A percentile compares a stretch with the other conserved stretches of the same genome.
phyloP scores from a whole-genome alignment of 2,329 filamentous ascomycete genomes.

The Drechslerella coelobrocha region DNA sequence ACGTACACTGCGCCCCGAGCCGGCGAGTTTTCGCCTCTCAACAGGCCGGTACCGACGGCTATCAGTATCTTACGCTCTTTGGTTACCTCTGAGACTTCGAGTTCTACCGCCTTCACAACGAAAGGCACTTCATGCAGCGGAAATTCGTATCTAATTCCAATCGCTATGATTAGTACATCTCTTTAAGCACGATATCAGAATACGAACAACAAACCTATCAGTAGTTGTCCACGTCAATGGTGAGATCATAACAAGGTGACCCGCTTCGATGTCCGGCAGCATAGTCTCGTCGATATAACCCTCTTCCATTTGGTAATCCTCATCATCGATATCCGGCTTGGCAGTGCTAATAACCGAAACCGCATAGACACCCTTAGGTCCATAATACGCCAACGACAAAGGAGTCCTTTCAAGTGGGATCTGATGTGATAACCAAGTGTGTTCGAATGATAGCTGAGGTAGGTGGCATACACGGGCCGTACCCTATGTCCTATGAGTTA shows the following conservation, averaged over 20 bases:
- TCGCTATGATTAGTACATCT: background rate
- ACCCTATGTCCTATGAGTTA: slow-evolving; percentile 61
- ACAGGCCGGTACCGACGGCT: slow-evolving; percentile 81
- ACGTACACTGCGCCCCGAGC: slow-evolving; percentile 85
- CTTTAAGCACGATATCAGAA: background rate
- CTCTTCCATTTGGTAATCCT: slow-evolving; percentile 48
- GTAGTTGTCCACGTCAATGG: slow-evolving; percentile 79
- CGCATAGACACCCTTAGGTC: slow-evolving; percentile 75
- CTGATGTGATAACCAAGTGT: slow-evolving; percentile 77
- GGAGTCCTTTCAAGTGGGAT: slow-evolving; percentile 74
- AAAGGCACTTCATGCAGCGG: slow-evolving; percentile 54
- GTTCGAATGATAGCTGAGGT: slow-evolving; percentile 74
- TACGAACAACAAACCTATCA: slow-evolving; percentile 60
- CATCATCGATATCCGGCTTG: slow-evolving; percentile 36
- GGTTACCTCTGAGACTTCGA: slow-evolving; percentile 90
- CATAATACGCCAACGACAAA: slow-evolving; percentile 76
- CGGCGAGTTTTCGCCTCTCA: slow-evolving; percentile 88
- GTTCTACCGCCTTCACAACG: slow-evolving; percentile 75
- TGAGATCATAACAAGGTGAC: slow-evolving; percentile 78
- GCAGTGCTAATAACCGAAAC: slow-evolving; percentile 64
- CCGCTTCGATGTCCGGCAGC: slow-evolving; percentile 73
- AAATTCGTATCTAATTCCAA: slow-evolving; percentile 50
- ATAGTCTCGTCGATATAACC: slow-evolving; percentile 61
- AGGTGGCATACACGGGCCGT: slow-evolving; percentile 76
- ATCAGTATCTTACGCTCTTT: slow-evolving; percentile 84